Percentiles rank a stretch among this genome's conserved stretches.
phyloP scores from a whole-genome alignment of 2,329 filamentous ascomycete genomes.

The Fusarium scirpi region DNA sequence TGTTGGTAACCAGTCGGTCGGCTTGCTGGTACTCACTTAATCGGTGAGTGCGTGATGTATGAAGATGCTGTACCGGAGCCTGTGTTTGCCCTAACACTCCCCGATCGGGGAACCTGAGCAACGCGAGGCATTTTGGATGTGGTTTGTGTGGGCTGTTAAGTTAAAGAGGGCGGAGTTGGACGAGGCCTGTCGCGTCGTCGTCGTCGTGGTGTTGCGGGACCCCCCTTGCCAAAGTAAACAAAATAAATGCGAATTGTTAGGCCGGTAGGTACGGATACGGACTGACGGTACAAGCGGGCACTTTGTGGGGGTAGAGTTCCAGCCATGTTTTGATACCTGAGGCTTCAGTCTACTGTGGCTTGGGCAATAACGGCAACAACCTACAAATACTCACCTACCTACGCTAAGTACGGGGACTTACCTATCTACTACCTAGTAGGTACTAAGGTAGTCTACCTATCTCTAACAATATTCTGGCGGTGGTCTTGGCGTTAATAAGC shows the following conservation, averaged over 20 bases:
- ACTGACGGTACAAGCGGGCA: background rate
- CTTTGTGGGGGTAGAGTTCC: slow-evolving; percentile 35
- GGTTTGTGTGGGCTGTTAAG: slow-evolving; percentile 31
- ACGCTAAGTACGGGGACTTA: background rate
- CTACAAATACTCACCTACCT: background rate
- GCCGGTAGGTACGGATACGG: background rate
- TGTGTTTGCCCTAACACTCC: slow-evolving; percentile 60
- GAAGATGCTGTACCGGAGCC: slow-evolving; percentile 63
- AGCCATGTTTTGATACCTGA: slow-evolving; percentile 30
- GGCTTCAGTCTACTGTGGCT: slow-evolving; percentile 34
- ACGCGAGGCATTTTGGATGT: slow-evolving; percentile 67
- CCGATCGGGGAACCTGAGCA: slow-evolving; percentile 65
- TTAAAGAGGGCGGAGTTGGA: slow-evolving; percentile 36
- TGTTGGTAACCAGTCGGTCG: slow-evolving; percentile 18
- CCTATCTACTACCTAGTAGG: too few relatives aligned
- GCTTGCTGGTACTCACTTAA: slow-evolving; percentile 60
- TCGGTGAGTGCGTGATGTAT: slow-evolving; percentile 67
- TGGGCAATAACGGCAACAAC: background rate
- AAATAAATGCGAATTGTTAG: slow-evolving; percentile 42
- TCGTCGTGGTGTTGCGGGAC: slow-evolving; percentile 45
- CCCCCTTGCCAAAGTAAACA: slow-evolving; percentile 48
- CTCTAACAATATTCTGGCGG: background rate
- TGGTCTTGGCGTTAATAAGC: background rate
- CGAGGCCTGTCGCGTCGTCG: slow-evolving; percentile 45
- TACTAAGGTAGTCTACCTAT: too few relatives aligned